Conservation (phyloP, 1,284 basidiomycete species). For the Ceratobasidium sp. region DNA sequence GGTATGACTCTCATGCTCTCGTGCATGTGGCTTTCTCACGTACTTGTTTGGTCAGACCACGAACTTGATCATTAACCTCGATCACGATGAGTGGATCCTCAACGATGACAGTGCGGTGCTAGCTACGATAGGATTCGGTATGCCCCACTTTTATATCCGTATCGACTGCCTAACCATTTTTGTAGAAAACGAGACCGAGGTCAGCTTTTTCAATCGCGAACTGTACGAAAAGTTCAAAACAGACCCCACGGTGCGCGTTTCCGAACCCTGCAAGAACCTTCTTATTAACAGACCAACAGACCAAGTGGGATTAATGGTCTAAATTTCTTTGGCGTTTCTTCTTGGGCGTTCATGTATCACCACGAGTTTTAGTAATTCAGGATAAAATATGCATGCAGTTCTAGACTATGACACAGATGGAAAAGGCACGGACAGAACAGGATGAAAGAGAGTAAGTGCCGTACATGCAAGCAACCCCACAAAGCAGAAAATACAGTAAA, state of each 20-base stretch:
- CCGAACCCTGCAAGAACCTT: constrained; percentile 3
- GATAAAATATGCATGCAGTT: constrained; percentile 45
- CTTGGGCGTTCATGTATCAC: neutral
- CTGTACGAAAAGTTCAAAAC: constrained; percentile 82
- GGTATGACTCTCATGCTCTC: constrained; percentile 57
- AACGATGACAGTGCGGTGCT: constrained; percentile 72
- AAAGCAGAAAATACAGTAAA: constrained; percentile 26
- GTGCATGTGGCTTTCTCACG: constrained; percentile 6
- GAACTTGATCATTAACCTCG: constrained; percentile 94
- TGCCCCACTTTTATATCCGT: constrained; percentile 50
- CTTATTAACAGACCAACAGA: constrained; percentile 52
- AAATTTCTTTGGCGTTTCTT: neutral
- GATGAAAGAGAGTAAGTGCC: constrained; percentile 31
- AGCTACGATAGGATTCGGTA: constrained; percentile 78
- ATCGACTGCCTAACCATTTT: neutral
- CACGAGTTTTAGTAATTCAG: constrained; percentile 34
- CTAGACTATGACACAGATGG: constrained; percentile 42
- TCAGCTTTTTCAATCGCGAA: constrained; percentile 86
- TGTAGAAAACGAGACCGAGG: constrained; percentile 92
- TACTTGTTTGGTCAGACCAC: constrained; percentile 70
- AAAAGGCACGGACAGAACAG: constrained; percentile 32
- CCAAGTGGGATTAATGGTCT: constrained; percentile 61
- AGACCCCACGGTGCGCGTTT: constrained; percentile 74
- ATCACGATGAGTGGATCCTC: constrained; percentile 92
- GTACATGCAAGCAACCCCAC: constrained; percentile 27